Base-by-base conservation (phyloP, 306 rosid genomes). In the Sicyos edulis region DNA sequence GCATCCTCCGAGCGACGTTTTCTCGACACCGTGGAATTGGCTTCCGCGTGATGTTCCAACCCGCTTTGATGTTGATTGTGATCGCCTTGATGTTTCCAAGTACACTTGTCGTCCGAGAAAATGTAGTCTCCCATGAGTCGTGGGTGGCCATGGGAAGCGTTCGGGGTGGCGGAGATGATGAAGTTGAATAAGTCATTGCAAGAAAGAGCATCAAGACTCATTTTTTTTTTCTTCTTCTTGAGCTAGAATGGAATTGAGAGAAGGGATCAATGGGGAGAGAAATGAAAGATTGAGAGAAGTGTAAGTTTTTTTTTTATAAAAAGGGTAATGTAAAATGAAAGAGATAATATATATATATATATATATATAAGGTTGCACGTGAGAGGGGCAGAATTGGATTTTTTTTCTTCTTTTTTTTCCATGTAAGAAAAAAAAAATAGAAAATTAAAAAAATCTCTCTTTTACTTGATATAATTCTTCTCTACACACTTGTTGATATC, bases 101-200 rank as follows among this genome's bases (percentile, higher is more conserved):
- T 63, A 6, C 50, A 59, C 69, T 70, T 80, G 10, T 83, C 80
- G 17, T 52, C 3, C 22, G 58, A 54, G 34, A 71, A 7, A 54
- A 37, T 1, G 40, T 19, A 11, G 13, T 56, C 17, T 72, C 40
- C 2, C 81, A 65, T 42, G 74, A 37, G 58, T 37, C 79, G 40
- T 69, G 84, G 3, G 76, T 45, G 54, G 87, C 54, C 26, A 13
- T 17, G 59, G 13, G 68, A 61, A 19, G 49, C 59, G 81, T 59
- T 76, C 47, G 96, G 91, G 15, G 96, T 88, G 22, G 90, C 96
- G 74, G 88, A 86, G 88, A 90, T 79, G 24, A 92, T 79, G 84
- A 86, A 86, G 79, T 88, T 92, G 70, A 87, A 84, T 9, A 82
- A 82, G 54, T 90, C 96, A 74, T 78, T 85, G 45, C 92, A 82